phyloP scores from a whole-genome alignment of 768 basidiomycete genomes.

The Phanerochaete carnosa region DNA sequence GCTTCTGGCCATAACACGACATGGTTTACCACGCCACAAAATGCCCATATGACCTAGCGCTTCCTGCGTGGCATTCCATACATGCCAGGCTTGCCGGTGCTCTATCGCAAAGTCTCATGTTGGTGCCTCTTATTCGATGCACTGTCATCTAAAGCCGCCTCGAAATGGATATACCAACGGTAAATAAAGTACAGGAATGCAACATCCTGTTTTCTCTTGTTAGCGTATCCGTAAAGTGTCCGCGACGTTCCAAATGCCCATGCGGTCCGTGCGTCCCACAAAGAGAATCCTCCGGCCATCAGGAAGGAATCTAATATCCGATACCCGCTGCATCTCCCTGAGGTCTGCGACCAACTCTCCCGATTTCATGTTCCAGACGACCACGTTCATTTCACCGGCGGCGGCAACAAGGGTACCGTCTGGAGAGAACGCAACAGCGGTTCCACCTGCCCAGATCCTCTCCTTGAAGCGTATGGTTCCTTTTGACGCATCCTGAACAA shows the following conservation, averaged over 20 bases:
- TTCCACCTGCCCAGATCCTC: background rate
- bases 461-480: background rate
- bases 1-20: too few species aligned
- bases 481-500: background rate
- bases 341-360: background rate
- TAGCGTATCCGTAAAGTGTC: background rate
- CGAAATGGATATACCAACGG: too few species aligned
- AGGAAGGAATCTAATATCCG: conserved; percentile 4
- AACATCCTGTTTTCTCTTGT: background rate
- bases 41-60: too few species aligned
- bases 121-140: too few species aligned
- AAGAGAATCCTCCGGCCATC: conserved; percentile 10
- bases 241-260: background rate
- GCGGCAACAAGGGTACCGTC: background rate
- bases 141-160: too few species aligned
- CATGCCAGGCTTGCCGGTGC: too few species aligned
- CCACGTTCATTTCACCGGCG: background rate
- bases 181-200: too few species aligned
- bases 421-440: background rate
- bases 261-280: background rate
- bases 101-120: too few species aligned
- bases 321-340: background rate
- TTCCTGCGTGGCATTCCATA: too few species aligned
- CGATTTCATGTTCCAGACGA: background rate
- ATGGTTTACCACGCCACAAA: too few species aligned